Conservation (phyloP, 2,329 filamentous ascomycete species). For the Xylaria sp. region DNA sequence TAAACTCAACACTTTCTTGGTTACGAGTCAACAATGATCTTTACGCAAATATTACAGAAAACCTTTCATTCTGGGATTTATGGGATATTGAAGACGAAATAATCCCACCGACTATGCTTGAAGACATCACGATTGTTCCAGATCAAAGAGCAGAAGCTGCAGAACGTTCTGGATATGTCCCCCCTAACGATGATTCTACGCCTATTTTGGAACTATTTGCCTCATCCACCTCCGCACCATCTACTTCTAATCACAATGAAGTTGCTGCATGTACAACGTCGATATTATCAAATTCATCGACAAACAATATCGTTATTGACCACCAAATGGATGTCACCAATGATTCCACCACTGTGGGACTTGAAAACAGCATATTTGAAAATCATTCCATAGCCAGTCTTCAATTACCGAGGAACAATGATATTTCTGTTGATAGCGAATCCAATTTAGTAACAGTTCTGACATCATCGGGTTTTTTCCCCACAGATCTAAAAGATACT, state of each 20-base stretch:
- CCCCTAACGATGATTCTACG: no score
- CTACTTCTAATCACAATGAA: no score
- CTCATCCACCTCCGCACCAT: background rate
- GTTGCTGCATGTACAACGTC: no score
- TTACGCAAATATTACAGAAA: background rate
- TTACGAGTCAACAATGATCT: background rate
- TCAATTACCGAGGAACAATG: no score
- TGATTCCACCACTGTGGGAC: no score
- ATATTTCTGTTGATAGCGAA: background rate
- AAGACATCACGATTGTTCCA: background rate
- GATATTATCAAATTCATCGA: no score
- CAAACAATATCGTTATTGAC: no score
- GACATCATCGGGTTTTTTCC: background rate
- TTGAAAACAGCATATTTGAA: no score
- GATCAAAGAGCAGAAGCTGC: background rate
- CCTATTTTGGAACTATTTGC: background rate
- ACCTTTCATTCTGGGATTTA: background rate
- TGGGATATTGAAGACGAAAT: background rate
- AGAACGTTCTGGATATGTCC: background rate
- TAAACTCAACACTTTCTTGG: no score
- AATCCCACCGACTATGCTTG: background rate
- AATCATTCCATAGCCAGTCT: no score
- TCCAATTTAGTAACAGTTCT: background rate
- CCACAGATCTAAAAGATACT: background rate
- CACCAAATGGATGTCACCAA: no score